Base-by-base conservation (phyloP, 2,329 filamentous ascomycete genomes). In the Paramyrothecium roridum region DNA sequence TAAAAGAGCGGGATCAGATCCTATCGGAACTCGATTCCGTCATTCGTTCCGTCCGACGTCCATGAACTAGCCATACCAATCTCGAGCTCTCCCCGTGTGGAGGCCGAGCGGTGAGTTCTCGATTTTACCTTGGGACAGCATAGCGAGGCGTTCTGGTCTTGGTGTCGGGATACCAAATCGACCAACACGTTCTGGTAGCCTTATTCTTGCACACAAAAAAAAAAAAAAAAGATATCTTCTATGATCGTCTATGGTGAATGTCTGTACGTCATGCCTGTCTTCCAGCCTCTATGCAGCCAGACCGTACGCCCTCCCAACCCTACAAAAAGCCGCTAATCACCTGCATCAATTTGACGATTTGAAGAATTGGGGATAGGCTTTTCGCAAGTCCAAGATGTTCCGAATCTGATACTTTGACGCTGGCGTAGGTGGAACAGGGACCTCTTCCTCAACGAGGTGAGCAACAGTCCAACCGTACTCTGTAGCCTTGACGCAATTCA, bases 321-420 rank as follows among this genome's bases (percentile, higher is more conserved):
- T 3, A 12, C 43, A n/a, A 26, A 46, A 50, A 52, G 12, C 30
- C 49, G 33, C 13, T n/a, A 6, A 43, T 20, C 23, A 7, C 43
- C 50, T 52, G 61, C 26, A 30, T 20, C 50, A 26, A 3, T 63
- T 64, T 19, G 60, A 63, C 6, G 74, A 75, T 71, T 90, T 95
- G 80, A 99, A 97, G 59, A 96, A 85, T 55, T 96, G 86, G 0
- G 95, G 92, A 62, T 93, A 98, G 12, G 89, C 72, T 1, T 75
- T 75, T 48, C 89, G 84, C 56, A 99, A 75, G 66, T 98, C 89
- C 60, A 89, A 80, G 26, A 99, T 74, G 66, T 85, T 82, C 48
- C 82, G 80, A 61, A 99, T 89, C 67, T 93, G 87, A 69, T 89
- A 85, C 64, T 90, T 83, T 40, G 87, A 88, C 4, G 88, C 88